Base-by-base conservation (phyloP, 177 flowering plant species). In the Vitis hybrid region DNA sequence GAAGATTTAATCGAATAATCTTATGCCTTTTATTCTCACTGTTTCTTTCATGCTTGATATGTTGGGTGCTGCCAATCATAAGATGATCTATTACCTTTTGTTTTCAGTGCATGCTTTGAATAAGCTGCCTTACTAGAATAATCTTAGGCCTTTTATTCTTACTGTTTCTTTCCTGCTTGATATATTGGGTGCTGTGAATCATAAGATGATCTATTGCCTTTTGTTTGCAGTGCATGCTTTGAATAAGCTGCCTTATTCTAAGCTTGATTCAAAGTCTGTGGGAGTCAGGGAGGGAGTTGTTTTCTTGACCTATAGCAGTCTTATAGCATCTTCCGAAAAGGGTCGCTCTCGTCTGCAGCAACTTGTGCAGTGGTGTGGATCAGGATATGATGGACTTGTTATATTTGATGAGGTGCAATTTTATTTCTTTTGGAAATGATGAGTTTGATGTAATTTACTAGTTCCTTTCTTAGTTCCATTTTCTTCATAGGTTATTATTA, bases 291-390 rank as follows among this genome's bases (percentile, higher is more conserved):
- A 91, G 64, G 99, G 99, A 64, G 98, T 91, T 69, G 76, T 95
- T 59, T 95, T 95, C 76, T 78, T 83, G 81, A 95, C 99, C 45
- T 95, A 95, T 74, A 95, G 87, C 80, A 95, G 98, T 77, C 98
- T 95, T 64, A 93, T 95, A 78, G 98, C 99, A 73, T 93, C 98
- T 71, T 93, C 99, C 54, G 99, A 95, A 81, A 91, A 80, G 74
- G 99, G 99, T 11, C 94, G 93, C 48, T 90, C 98, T 67, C 98
- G 99, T 66, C 70, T 93, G 70, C 91, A 89, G 72, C 99, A 95
- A 80, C 94, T 95, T 75, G 86, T 87, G 68, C 94, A 93, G 78
- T 95, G 99, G 99, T 90, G 91, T 82, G 98, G 92, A 62, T 58
- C 84, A 58, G 93, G 78, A 6, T 91, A 63, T 82, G 97, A 93